These are phyloP conservation scores for Prunus padus DNA, from an alignment of 306 rosid genomes.

Conservation along the genomic window DNA sequence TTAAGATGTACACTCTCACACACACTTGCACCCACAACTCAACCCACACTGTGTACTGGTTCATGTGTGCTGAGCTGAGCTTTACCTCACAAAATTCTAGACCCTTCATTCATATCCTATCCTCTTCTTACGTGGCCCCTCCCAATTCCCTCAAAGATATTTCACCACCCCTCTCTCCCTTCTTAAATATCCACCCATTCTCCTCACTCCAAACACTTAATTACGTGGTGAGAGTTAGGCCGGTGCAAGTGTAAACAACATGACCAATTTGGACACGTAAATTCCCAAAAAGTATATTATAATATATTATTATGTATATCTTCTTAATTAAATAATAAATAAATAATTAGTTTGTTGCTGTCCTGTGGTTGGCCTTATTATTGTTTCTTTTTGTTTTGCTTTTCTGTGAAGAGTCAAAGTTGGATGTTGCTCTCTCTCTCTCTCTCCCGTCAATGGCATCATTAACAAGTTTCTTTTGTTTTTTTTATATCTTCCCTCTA, in stretches of 20 bases:
- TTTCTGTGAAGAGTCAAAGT: too few species aligned
- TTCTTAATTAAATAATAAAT: too few species aligned
- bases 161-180: slow-evolving; percentile 6
- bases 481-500: background rate
- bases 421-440: background rate
- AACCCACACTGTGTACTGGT: background rate
- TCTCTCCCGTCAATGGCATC: slow-evolving; percentile 14
- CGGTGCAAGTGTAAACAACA: too few species aligned
- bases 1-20: background rate
- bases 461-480: too few species aligned
- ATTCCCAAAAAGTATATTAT: too few species aligned
- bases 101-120: slow-evolving; percentile 38
- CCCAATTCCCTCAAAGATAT: slow-evolving; percentile 1
- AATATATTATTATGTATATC: too few species aligned
- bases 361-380: too few species aligned
- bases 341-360: too few species aligned
- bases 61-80: slow-evolving; percentile 25
- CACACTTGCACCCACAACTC: too few species aligned
- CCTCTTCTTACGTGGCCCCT: slow-evolving; percentile 32
- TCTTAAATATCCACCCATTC: slow-evolving; percentile 1
- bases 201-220: background rate
- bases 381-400: too few species aligned
- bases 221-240: too few species aligned
- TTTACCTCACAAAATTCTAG: slow-evolving; percentile 14
- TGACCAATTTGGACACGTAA: too few species aligned